A percentile compares a stretch with the other conserved stretches of the same genome.
phyloP scores from a whole-genome alignment of 1,284 basidiomycete species.

The Cutaneotrichosporon cavernicola region DNA sequence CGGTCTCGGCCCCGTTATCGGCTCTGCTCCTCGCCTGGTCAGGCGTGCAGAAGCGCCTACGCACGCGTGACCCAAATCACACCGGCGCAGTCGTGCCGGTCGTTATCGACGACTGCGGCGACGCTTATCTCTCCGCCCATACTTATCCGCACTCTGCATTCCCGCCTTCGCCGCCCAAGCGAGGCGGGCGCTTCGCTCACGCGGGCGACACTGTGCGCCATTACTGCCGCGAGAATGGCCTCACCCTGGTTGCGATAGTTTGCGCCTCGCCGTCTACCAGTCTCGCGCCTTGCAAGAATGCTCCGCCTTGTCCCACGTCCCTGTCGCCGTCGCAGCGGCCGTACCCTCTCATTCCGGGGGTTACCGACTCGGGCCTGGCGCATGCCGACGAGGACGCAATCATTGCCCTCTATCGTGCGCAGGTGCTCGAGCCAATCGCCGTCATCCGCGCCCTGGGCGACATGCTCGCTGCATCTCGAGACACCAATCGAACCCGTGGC shows the following conservation, averaged over 20 bases:
- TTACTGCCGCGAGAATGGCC: slow-evolving; percentile 41
- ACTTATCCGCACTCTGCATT: slow-evolving; percentile 12
- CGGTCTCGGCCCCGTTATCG: slow-evolving; percentile 34
- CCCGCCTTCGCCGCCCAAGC: slow-evolving; percentile 24
- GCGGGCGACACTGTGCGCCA: slow-evolving; percentile 47
- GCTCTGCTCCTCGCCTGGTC: slow-evolving; percentile 44
- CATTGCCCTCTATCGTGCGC: slow-evolving; percentile 36
- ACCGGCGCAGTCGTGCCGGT: slow-evolving; percentile 44
- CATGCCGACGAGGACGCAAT: slow-evolving; percentile 38
- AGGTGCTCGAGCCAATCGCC: slow-evolving; percentile 42
- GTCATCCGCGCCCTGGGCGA: slow-evolving; percentile 43
- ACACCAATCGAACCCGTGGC: slow-evolving; percentile 22
- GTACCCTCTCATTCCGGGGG: slow-evolving; percentile 10
- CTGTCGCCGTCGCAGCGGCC: slow-evolving; percentile 6
- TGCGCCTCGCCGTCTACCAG: slow-evolving; percentile 23
- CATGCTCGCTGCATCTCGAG: slow-evolving; percentile 28
- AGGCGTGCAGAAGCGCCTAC: slow-evolving; percentile 40
- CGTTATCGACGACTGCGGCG: slow-evolving; percentile 41
- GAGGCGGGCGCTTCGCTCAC: slow-evolving; percentile 34
- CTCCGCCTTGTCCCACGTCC: slow-evolving; percentile 1
- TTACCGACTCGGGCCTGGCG: slow-evolving; percentile 25
- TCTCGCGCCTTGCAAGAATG: slow-evolving; percentile 1
- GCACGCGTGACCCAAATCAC: slow-evolving; percentile 34
- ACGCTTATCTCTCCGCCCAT: slow-evolving; percentile 17
- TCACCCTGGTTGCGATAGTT: slow-evolving; percentile 40